A percentile compares a stretch with the other conserved stretches of the same genome.
Evolutionary conservation across 257 asterid species (phyloP).

Genomic region (Thymus mandschuricus): DNA sequence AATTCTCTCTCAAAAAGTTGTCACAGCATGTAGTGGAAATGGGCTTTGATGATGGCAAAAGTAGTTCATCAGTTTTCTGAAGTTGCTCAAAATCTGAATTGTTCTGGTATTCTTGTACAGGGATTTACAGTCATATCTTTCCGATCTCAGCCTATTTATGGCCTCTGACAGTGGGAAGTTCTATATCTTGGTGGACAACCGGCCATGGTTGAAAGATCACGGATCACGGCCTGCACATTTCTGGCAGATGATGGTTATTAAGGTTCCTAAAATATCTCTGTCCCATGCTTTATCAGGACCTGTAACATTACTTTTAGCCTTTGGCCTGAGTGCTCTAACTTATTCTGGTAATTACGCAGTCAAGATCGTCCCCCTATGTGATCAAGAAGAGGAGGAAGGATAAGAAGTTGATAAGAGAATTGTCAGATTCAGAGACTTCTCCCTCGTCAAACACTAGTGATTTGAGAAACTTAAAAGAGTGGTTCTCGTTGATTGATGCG

Average conservation of each 20-base stretch:
- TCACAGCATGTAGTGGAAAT: background rate
- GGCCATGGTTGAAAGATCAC: conserved; percentile 91
- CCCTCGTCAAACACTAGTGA: conserved; percentile 44
- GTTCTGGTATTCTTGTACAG: conserved; percentile 44
- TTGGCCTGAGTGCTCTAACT: conserved; percentile 14
- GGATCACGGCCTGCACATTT: conserved; percentile 79
- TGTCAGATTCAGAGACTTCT: conserved; percentile 41
- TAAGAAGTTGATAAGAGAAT: conserved; percentile 44
- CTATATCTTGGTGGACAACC: conserved; percentile 87
- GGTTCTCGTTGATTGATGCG: conserved; percentile 80
- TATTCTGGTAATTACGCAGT: conserved; percentile 54
- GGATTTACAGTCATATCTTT: conserved; percentile 94
- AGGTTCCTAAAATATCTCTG: conserved; percentile 58
- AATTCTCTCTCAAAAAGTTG: background rate
- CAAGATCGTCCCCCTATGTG: conserved; percentile 94
- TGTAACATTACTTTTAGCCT: background rate
- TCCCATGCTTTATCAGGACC: conserved; percentile 17
- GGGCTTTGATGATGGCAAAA: background rate
- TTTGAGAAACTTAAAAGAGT: conserved; percentile 53
- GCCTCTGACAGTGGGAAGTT: conserved; percentile 78
- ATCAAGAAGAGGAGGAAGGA: conserved; percentile 71
- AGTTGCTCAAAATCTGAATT: conserved; percentile 1
- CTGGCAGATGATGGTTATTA: conserved; percentile 98
- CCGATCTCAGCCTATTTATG: conserved; percentile 80
- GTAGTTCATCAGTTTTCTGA: background rate